Percentiles rank a stretch among this genome's conserved stretches.
Evolutionary conservation across 768 basidiomycete genomes (phyloP).

Genomic region (Mycena metata): DNA sequence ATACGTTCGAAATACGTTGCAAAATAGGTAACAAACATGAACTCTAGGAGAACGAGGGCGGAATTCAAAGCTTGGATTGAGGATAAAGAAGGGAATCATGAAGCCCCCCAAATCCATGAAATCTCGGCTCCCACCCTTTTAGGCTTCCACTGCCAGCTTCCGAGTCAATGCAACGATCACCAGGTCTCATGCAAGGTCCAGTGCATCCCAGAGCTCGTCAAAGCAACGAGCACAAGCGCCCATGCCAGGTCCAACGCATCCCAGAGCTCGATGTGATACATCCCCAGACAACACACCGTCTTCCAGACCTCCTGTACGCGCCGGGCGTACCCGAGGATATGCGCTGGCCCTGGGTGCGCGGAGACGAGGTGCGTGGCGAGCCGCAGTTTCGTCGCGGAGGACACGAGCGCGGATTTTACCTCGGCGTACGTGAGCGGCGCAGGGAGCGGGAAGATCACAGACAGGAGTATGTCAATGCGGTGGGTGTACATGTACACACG

Average conservation of each 20-base stretch:
- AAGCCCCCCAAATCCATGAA: no score
- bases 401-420: not conserved
- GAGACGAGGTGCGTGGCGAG: conserved; percentile 10
- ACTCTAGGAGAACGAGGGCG: no score
- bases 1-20: no score
- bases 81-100: no score
- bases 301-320: conserved; percentile 60
- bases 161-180: no score
- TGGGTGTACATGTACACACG: conserved; percentile 63
- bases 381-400: conserved; percentile 15
- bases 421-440: not conserved
- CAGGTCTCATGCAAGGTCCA: conserved; percentile 37
- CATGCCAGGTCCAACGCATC: conserved; percentile 63
- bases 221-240: conserved; percentile 58
- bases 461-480: conserved; percentile 45
- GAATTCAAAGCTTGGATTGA: no score
- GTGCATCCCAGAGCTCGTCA: no score
- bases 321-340: conserved; percentile 52
- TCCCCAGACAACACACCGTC: conserved; percentile 60
- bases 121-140: no score
- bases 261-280: conserved; percentile 61
- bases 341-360: conserved; percentile 10
- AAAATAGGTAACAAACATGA: no score
- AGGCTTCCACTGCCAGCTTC: no score
- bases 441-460: conserved; percentile 7